These are phyloP conservation scores for Paraglomus brasilianum DNA, from an alignment of 192 early-diverging fungal genomes.

Conservation along the genomic window DNA sequence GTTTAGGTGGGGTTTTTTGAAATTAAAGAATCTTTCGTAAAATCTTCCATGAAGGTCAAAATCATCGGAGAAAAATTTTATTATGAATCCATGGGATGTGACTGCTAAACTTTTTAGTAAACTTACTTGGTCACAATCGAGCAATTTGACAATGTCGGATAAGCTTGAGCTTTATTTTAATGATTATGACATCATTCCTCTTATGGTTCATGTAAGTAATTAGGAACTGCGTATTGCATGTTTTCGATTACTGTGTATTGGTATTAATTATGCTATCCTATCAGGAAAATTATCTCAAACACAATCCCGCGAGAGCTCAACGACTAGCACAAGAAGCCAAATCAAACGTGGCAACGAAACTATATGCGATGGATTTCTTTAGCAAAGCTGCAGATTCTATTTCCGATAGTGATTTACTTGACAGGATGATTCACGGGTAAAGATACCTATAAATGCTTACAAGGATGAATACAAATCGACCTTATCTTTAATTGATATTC, in stretches of 20 bases:
- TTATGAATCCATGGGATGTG: constrained; percentile 72
- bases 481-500: background rate
- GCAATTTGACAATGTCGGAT: constrained; percentile 58
- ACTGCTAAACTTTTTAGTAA: constrained; percentile 60
- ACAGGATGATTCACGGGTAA: constrained; percentile 66
- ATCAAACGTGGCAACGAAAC: background rate
- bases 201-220: constrained; percentile 85
- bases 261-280: constrained; percentile 23
- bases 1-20: background rate
- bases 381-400: constrained; percentile 86
- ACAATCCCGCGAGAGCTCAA: constrained; percentile 56
- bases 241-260: background rate
- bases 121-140: constrained; percentile 40
- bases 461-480: too few relatives aligned
- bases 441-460: constrained; percentile 23
- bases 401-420: constrained; percentile 78
- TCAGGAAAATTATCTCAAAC: constrained; percentile 85
- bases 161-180: constrained; percentile 90
- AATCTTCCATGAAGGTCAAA: constrained; percentile 21
- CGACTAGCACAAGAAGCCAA: too few relatives aligned
- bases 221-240: background rate
- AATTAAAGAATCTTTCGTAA: background rate
- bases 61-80: constrained; percentile 41
- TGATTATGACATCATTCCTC: constrained; percentile 81
- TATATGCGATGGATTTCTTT: constrained; percentile 40